Evolutionary conservation across 768 basidiomycete species (phyloP).

Genomic region (Lactarius pseudohatsudake): DNA sequence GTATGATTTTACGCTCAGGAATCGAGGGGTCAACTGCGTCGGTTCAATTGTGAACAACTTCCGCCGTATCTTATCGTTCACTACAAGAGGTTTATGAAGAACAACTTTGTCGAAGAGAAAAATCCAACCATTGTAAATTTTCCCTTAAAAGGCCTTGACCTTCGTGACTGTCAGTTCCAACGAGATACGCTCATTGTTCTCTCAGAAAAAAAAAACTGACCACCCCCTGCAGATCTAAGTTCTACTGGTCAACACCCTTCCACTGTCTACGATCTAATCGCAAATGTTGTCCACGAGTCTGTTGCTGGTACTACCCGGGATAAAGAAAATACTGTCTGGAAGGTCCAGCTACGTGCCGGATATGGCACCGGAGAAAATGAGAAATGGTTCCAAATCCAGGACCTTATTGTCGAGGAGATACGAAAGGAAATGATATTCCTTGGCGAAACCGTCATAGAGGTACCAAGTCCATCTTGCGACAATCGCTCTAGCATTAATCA

Average conservation of each 20-base stretch:
- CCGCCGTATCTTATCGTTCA: constrained; percentile 93
- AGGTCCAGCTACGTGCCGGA: constrained; percentile 78
- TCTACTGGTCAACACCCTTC: constrained; percentile 55
- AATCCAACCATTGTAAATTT: constrained; percentile 99
- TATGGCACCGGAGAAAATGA: constrained; percentile 79
- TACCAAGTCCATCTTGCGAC: constrained; percentile 34
- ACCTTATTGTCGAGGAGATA: constrained; percentile 95
- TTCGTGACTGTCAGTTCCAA: constrained; percentile 76
- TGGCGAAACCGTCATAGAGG: constrained; percentile 96
- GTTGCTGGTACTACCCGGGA: constrained; percentile 94
- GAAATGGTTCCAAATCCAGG: constrained; percentile 96
- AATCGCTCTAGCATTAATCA: constrained; percentile 12
- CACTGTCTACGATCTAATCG: constrained; percentile 88
- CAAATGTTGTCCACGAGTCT: constrained; percentile 94
- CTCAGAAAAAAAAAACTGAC: constrained; percentile 3
- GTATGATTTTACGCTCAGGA: constrained; percentile 50
- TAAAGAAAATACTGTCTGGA: constrained; percentile 91
- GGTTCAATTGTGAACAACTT: constrained; percentile 86
- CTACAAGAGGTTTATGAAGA: constrained; percentile 96
- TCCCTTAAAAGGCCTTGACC: constrained; percentile 89
- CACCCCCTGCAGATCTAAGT: constrained; percentile 65
- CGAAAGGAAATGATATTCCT: constrained; percentile 97
- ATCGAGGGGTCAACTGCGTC: constrained; percentile 76
- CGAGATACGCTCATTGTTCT: neutral
- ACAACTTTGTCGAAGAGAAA: constrained; percentile 96